Percentiles rank a stretch among this genome's conserved stretches.
Conservation (phyloP, 1,284 basidiomycete genomes). For the Lentinula novae-zelandiae region DNA sequence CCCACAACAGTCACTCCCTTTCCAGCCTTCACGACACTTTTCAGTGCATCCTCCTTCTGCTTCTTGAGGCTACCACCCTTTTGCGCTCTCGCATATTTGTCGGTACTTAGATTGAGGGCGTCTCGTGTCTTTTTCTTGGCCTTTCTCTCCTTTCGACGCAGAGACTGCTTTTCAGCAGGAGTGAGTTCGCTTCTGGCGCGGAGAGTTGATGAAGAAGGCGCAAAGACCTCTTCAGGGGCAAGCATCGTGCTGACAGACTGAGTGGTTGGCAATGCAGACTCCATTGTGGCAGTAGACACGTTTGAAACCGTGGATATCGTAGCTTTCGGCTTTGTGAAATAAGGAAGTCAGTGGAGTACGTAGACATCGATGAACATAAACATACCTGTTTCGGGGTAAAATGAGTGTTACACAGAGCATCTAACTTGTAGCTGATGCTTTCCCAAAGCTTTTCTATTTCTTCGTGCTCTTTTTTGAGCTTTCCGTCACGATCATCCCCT, state of each 20-base stretch:
- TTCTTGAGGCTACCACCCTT: constrained; percentile 56
- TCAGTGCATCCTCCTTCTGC: constrained; percentile 80
- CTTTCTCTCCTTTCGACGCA: constrained; percentile 74
- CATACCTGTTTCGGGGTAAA: constrained; percentile 92
- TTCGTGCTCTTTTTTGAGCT: constrained; percentile 85
- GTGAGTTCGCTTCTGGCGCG: constrained; percentile 80
- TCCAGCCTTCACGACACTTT: constrained; percentile 77
- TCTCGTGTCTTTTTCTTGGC: constrained; percentile 70
- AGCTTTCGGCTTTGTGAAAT: constrained; percentile 72
- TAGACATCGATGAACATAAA: constrained; percentile 16
- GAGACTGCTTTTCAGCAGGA: constrained; percentile 77
- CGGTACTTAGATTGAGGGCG: constrained; percentile 63
- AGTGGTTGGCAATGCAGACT: constrained; percentile 87
- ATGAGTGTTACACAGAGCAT: constrained; percentile 93
- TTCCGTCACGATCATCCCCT: constrained; percentile 82
- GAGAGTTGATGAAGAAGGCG: constrained; percentile 50
- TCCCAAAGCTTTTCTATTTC: constrained; percentile 86
- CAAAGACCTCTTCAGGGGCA: constrained; percentile 91
- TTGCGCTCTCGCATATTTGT: constrained; percentile 57
- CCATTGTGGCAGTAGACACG: constrained; percentile 80
- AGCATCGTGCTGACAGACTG: constrained; percentile 78
- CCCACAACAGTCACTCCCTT: constrained; percentile 88
- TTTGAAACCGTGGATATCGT: constrained; percentile 87
- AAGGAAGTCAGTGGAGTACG: constrained; percentile 10
- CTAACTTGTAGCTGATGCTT: constrained; percentile 84